These are phyloP conservation scores for Vitis hybrid DNA, from an alignment of 177 flowering plant species.

Conservation along the genomic window DNA sequence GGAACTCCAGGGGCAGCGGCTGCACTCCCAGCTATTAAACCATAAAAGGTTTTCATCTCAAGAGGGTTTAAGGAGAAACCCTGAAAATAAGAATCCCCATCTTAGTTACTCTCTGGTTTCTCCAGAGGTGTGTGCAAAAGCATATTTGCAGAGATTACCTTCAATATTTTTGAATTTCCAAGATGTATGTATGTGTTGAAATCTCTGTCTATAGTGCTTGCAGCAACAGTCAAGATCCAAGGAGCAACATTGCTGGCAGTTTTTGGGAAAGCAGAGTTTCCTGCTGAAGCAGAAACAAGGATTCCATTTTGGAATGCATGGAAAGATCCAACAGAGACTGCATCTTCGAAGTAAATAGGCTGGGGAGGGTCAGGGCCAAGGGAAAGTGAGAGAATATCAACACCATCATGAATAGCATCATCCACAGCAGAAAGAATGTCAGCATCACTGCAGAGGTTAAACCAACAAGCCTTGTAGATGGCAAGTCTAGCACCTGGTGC, in stretches of 20 bases:
- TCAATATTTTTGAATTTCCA: constrained; percentile 36
- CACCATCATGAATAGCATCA: constrained; percentile 53
- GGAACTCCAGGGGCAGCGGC: constrained; percentile 48
- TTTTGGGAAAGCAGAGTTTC: constrained; percentile 37
- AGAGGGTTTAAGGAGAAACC: constrained; percentile 43
- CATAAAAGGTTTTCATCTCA: constrained; percentile 24
- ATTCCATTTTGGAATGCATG: constrained; percentile 55
- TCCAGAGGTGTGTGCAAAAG: too few species aligned
- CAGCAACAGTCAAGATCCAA: constrained; percentile 71
- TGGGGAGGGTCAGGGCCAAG: constrained; percentile 38
- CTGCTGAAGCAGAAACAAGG: constrained; percentile 51
- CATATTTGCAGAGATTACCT: constrained; percentile 24
- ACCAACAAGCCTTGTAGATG: constrained; percentile 62
- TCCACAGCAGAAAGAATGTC: constrained; percentile 50
- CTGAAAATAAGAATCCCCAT: constrained; percentile 22
- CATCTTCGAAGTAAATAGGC: constrained; percentile 29
- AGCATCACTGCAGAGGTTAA: constrained; percentile 32
- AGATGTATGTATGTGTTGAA: constrained; percentile 33
- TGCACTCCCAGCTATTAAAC: constrained; percentile 33
- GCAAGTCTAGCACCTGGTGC: constrained; percentile 58
- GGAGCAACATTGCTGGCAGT: constrained; percentile 59
- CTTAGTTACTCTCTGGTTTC: background rate
- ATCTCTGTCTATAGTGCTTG: constrained; percentile 55
- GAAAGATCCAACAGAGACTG: constrained; percentile 44
- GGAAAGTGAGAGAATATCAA: constrained; percentile 53